Percentiles rank a stretch among this genome's conserved stretches.
Evolutionary conservation across 106 monocot species (phyloP).

Genomic region (Cymbidium sinense): DNA sequence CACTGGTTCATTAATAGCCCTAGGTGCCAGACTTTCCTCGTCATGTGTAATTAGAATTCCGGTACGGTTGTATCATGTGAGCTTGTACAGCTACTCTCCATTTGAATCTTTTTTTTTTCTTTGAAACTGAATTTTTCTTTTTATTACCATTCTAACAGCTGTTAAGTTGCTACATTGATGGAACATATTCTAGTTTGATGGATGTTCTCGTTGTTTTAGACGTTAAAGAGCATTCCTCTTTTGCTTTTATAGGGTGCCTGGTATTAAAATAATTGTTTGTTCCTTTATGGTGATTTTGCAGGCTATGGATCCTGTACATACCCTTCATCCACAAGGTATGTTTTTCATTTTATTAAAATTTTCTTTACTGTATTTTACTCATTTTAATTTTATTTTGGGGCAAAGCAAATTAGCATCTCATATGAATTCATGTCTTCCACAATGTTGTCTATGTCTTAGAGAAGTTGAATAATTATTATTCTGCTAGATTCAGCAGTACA

Average conservation of each 20-base stretch:
- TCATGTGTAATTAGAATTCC: too few relatives aligned
- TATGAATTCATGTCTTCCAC: not conserved
- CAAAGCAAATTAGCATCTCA: not conserved
- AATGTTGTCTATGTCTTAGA: not conserved
- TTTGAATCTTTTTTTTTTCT: too few relatives aligned
- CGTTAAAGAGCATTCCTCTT: not conserved
- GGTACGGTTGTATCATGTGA: too few relatives aligned
- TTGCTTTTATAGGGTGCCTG: not conserved
- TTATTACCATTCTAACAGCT: too few relatives aligned
- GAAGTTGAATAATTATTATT: not conserved
- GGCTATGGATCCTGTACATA: constrained; percentile 17
- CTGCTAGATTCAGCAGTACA: not conserved
- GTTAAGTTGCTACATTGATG: too few relatives aligned
- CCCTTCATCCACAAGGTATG: constrained; percentile 12
- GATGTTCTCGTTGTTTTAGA: not conserved
- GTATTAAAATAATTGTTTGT: not conserved
- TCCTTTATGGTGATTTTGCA: constrained; percentile 4
- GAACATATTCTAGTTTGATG: too few relatives aligned
- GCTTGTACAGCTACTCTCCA: too few relatives aligned
- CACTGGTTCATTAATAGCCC: too few relatives aligned
- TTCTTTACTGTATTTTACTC: not conserved
- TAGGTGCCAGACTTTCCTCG: too few relatives aligned
- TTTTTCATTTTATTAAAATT: constrained; percentile 1
- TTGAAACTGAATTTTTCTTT: too few relatives aligned
- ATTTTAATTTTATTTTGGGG: not conserved